phyloP scores from a whole-genome alignment of 2,329 filamentous ascomycete species.

The Cytospora leucostoma region DNA sequence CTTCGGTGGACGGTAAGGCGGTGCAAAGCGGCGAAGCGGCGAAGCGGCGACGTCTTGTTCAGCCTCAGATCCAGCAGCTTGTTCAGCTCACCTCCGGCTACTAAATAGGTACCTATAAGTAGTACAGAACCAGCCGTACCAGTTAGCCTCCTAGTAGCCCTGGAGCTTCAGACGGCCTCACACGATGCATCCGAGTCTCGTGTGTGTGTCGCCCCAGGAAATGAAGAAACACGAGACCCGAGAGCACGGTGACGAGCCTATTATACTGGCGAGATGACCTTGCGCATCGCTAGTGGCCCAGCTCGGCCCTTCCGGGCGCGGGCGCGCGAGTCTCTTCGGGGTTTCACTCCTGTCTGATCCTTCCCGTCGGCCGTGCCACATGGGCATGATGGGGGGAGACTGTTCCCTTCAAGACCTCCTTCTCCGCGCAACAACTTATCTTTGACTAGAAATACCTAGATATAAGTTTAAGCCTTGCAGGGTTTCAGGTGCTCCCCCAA shows the following conservation, averaged over 20 bases:
- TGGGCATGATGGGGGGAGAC: neutral
- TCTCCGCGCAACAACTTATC: too few relatives aligned
- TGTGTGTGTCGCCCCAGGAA: neutral
- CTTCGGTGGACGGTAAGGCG: neutral
- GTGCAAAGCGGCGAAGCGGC: neutral
- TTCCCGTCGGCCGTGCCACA: conserved; percentile 1
- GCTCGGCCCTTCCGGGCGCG: conserved; percentile 17
- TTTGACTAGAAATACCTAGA: too few relatives aligned
- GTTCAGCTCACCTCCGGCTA: too few relatives aligned
- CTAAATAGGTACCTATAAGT: too few relatives aligned
- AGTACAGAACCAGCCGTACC: too few relatives aligned
- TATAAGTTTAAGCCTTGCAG: too few relatives aligned
- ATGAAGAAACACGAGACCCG: neutral
- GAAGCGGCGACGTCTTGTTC: neutral
- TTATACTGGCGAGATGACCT: conserved; percentile 11
- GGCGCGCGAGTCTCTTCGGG: conserved; percentile 4
- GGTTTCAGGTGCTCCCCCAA: too few relatives aligned
- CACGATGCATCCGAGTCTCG: neutral
- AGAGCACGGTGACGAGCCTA: conserved; percentile 2
- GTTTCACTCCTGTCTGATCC: conserved; percentile 16
- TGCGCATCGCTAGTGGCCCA: conserved; percentile 13
- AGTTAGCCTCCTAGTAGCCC: too few relatives aligned
- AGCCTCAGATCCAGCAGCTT: neutral
- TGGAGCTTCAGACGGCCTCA: neutral
- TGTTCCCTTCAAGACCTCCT: too few relatives aligned